Percentiles rank a stretch among this genome's conserved stretches.
These are phyloP conservation scores for Monotropa hypopitys DNA, from an alignment of 179 eudicot genomes.

Conservation along the genomic window DNA sequence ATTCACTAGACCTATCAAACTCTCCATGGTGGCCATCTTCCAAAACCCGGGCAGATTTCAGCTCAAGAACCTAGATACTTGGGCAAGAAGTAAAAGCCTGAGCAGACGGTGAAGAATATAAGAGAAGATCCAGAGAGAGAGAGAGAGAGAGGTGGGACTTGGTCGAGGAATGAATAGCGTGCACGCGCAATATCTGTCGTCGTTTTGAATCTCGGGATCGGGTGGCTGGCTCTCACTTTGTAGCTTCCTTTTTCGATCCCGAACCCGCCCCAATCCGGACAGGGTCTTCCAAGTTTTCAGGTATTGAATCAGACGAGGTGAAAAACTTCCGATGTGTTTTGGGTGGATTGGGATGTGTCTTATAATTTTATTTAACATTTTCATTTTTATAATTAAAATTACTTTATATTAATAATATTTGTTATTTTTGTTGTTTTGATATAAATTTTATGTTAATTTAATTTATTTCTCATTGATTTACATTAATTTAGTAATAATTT, in stretches of 20 bases:
- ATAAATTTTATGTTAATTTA: too few relatives aligned
- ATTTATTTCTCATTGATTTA: too few relatives aligned
- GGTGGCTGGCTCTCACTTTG: not conserved
- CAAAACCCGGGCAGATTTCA: slow-evolving; percentile 3
- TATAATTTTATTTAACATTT: too few relatives aligned
- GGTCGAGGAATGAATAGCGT: not conserved
- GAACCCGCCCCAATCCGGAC: too few relatives aligned
- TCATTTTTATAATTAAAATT: too few relatives aligned
- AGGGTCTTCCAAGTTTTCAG: too few relatives aligned
- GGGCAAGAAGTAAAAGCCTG: not conserved
- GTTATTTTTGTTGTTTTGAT: not conserved
- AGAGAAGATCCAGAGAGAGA: not conserved
- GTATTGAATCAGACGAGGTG: too few relatives aligned
- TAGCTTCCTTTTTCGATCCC: not conserved
- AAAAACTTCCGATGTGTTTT: too few relatives aligned
- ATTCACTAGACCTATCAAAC: slow-evolving; percentile 75
- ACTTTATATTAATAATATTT: not conserved
- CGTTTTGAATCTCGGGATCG: not conserved
- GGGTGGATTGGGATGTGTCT: too few relatives aligned
- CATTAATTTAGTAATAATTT: too few relatives aligned
- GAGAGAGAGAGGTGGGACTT: not conserved
- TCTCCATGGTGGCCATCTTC: slow-evolving; percentile 72
- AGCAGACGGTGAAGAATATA: not conserved
- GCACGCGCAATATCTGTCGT: not conserved
- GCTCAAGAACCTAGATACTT: not conserved